Evolutionary conservation across 208 protist genomes (phyloP).

Genomic region (Novymonas esmeraldas): DNA sequence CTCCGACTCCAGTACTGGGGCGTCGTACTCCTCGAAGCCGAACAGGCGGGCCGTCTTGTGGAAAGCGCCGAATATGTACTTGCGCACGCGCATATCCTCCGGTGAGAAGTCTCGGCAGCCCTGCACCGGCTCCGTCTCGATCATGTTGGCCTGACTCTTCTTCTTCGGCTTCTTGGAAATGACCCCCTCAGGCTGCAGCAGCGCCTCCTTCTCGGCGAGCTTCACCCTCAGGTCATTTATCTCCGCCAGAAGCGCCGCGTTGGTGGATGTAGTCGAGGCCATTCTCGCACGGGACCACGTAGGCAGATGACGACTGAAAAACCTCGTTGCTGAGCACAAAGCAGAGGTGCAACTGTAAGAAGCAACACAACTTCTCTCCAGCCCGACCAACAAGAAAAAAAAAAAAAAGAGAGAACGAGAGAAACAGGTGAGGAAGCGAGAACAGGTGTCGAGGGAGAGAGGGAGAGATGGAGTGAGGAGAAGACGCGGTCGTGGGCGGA

Average conservation of each 20-base stretch:
- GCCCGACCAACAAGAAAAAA: not conserved
- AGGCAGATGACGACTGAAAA: constrained; percentile 15
- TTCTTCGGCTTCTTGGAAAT: constrained; percentile 87
- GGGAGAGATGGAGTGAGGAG: not conserved
- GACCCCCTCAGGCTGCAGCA: constrained; percentile 37
- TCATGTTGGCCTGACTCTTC: constrained; percentile 88
- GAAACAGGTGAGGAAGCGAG: constrained; percentile 1
- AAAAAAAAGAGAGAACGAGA: constrained; percentile 7
- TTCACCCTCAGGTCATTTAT: constrained; percentile 61
- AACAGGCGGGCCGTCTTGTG: constrained; percentile 75
- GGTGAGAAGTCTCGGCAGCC: constrained; percentile 96
- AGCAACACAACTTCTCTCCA: not conserved
- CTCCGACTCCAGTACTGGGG: constrained; percentile 94
- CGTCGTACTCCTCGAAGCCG: constrained; percentile 97
- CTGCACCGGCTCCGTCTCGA: constrained; percentile 92
- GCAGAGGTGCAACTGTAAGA: no score
- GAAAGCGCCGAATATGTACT: constrained; percentile 93
- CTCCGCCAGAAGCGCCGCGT: constrained; percentile 60
- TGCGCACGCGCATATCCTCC: constrained; percentile 93
- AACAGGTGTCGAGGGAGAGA: not conserved
- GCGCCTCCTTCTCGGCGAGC: constrained; percentile 52
- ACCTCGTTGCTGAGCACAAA: constrained; percentile 23
- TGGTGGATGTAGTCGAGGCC: constrained; percentile 23
- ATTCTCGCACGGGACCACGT: constrained; percentile 17
- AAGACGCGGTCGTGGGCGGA: no score